These are phyloP conservation scores for Thermothielavioides terrestris DNA, from an alignment of 495 filamentous ascomycete genomes.

Conservation along the genomic window DNA sequence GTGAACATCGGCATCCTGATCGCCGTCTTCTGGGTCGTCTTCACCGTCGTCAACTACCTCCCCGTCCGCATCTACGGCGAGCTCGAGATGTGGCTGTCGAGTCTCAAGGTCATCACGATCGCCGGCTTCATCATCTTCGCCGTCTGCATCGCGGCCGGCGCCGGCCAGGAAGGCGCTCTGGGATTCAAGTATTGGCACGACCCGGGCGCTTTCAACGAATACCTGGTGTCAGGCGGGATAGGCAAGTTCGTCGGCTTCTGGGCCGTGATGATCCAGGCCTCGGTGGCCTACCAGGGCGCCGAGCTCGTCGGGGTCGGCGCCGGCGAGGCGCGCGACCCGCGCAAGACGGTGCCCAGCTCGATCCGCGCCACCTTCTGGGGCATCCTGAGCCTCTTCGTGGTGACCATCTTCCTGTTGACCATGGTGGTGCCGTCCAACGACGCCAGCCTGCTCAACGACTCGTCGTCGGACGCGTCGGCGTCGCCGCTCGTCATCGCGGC, in stretches of 20 bases:
- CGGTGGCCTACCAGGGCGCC: slow-evolving; percentile 42
- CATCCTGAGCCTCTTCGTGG: slow-evolving; percentile 58
- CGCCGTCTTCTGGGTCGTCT: slow-evolving; percentile 63
- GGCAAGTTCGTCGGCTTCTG: slow-evolving; percentile 42
- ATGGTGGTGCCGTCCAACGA: slow-evolving; percentile 54
- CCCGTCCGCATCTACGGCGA: slow-evolving; percentile 62
- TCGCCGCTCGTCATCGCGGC: slow-evolving; percentile 68
- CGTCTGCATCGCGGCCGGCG: slow-evolving; percentile 60
- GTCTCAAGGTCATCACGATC: slow-evolving; percentile 68
- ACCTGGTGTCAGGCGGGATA: slow-evolving; percentile 34
- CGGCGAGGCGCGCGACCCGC: slow-evolving; percentile 55
- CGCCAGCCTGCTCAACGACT: slow-evolving; percentile 38
- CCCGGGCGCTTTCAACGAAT: slow-evolving; percentile 59
- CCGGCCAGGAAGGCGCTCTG: slow-evolving; percentile 53
- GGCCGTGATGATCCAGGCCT: slow-evolving; percentile 39
- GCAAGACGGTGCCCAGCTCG: slow-evolving; percentile 45
- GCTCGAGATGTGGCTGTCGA: slow-evolving; percentile 66
- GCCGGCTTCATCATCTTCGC: slow-evolving; percentile 59
- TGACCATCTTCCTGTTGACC: slow-evolving; percentile 59
- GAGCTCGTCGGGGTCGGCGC: slow-evolving; percentile 61
- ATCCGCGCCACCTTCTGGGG: slow-evolving; percentile 50
- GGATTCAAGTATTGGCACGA: slow-evolving; percentile 65
- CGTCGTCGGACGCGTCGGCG: slow-evolving; percentile 45
- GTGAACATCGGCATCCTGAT: slow-evolving; percentile 59
- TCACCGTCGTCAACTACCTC: slow-evolving; percentile 58